Percentiles rank a stretch among this genome's conserved stretches.
Conservation (phyloP, 306 rosid species). For the Medicago truncatula region MtrunA17r5.0-ANR NC_053044.1:58632001-58632500, state of each 20-base stretch:
- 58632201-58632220: conserved; percentile 25
- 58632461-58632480: conserved; percentile 79
- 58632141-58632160: neutral
- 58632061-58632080: conserved; percentile 10
- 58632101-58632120: conserved; percentile 3
- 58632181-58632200: no score
- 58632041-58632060: conserved; percentile 34
- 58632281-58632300: neutral
- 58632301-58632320: conserved; percentile 12
- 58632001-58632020: conserved; percentile 41
- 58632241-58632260: neutral
- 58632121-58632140: neutral
- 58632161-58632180: conserved; percentile 5
- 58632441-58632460: conserved; percentile 79
- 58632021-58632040: neutral
- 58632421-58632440: conserved; percentile 72
- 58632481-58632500: conserved; percentile 32
- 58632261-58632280: neutral
- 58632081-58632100: conserved; percentile 15
- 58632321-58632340: conserved; percentile 41
- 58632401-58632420: conserved; percentile 93
- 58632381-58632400: conserved; percentile 93
- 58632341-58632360: conserved; percentile 65
- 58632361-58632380: conserved; percentile 85
- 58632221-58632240: conserved; percentile 13